A percentile compares a stretch with the other conserved stretches of the same genome.
These are phyloP conservation scores for Pyrenula massariospora DNA, from an alignment of 495 filamentous ascomycete genomes.

Conservation along the genomic window DNA sequence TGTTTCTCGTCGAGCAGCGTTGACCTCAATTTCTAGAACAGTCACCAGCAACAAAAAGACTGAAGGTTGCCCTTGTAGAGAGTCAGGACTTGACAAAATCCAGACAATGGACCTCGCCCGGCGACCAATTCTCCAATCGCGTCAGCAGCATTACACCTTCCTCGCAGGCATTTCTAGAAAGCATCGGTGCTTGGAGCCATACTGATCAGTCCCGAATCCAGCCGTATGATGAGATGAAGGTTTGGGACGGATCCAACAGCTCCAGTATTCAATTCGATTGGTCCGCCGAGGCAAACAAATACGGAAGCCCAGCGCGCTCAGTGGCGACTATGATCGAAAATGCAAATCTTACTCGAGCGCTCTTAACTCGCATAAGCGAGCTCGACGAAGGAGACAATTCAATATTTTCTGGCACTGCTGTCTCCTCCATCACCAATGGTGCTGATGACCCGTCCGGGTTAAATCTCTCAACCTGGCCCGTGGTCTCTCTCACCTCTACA, in stretches of 20 bases:
- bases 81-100: slow-evolving; percentile 65
- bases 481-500: slow-evolving; percentile 51
- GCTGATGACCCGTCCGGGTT: slow-evolving; percentile 47
- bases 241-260: slow-evolving; percentile 90
- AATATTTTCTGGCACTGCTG: slow-evolving; percentile 61
- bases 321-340: slow-evolving; percentile 98
- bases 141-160: slow-evolving; percentile 88
- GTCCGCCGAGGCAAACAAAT: slow-evolving; percentile 28
- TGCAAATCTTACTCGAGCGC: slow-evolving; percentile 65
- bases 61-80: slow-evolving; percentile 85
- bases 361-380: slow-evolving; percentile 58
- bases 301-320: slow-evolving; percentile 27
- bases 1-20: slow-evolving; percentile 2
- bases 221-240: slow-evolving; percentile 82
- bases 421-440: slow-evolving; percentile 68
- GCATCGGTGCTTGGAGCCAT: slow-evolving; percentile 83
- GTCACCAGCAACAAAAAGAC: slow-evolving; percentile 57
- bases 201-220: slow-evolving; percentile 61
- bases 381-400: slow-evolving; percentile 26
- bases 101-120: slow-evolving; percentile 50
- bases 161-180: slow-evolving; percentile 56
- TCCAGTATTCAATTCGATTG: slow-evolving; percentile 83
- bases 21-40: slow-evolving; percentile 30
- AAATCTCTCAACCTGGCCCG: slow-evolving; percentile 77
- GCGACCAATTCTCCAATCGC: slow-evolving; percentile 74